Conservation (phyloP, 352 stramenopile species). For the Globisporangium rhizosaccharum region DNA sequence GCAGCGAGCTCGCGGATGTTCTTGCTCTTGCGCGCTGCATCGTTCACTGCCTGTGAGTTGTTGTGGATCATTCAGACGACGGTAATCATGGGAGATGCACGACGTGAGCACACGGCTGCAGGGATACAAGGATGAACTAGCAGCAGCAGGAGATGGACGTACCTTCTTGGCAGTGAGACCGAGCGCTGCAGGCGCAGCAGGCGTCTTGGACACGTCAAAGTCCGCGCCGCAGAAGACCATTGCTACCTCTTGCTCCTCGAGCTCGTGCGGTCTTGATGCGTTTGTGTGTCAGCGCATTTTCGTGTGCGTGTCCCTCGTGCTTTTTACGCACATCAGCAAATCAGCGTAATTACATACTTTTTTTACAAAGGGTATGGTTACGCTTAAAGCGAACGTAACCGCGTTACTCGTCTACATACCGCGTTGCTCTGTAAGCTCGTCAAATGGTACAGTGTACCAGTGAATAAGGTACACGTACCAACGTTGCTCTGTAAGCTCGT, state of each 20-base stretch:
- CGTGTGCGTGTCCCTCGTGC: too few species aligned
- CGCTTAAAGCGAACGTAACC: too few species aligned
- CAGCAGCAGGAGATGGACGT: background rate
- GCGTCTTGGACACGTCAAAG: constrained; percentile 63
- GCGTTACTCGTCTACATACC: too few species aligned
- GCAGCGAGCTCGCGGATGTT: constrained; percentile 52
- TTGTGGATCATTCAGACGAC: background rate
- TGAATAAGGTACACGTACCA: too few species aligned
- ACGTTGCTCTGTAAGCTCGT: too few species aligned
- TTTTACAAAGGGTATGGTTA: too few species aligned
- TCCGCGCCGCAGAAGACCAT: constrained; percentile 53
- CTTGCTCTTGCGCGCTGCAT: constrained; percentile 48
- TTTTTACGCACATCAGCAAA: too few species aligned
- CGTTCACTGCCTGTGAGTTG: constrained; percentile 34
- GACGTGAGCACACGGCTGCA: background rate
- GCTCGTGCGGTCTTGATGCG: background rate
- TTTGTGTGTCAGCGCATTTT: too few species aligned
- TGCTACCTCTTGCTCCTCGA: background rate
- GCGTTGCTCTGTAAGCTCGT: too few species aligned
- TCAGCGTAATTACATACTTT: too few species aligned
- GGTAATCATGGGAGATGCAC: background rate
- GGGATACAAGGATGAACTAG: background rate
- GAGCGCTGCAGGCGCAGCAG: constrained; percentile 32
- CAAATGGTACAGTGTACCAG: too few species aligned
- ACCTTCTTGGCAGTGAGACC: constrained; percentile 41